A percentile compares a stretch with the other conserved stretches of the same genome.
phyloP scores from a whole-genome alignment of 2,329 filamentous ascomycete genomes.

The Neospermospora avenae region DNA sequence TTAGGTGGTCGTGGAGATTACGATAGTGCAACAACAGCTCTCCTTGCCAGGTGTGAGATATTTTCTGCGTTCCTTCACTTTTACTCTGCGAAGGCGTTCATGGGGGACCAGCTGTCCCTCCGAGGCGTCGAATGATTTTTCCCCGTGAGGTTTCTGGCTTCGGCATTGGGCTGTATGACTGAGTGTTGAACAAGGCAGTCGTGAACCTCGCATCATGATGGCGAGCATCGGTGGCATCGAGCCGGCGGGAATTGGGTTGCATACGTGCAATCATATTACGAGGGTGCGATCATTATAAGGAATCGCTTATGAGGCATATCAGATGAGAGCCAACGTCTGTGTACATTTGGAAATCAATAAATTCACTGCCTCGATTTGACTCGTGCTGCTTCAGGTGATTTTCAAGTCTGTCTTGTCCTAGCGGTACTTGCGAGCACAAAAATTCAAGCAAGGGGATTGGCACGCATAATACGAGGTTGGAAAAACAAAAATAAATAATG shows the following conservation, averaged over 20 bases:
- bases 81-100: background rate
- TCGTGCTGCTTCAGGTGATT: too few species aligned
- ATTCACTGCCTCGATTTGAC: too few species aligned
- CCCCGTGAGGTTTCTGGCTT: background rate
- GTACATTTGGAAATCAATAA: too few species aligned
- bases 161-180: background rate
- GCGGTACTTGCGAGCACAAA: too few species aligned
- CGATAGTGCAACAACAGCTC: constrained; percentile 6
- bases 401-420: too few species aligned
- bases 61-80: background rate
- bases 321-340: background rate
- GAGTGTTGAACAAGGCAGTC: background rate
- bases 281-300: background rate
- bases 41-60: background rate
- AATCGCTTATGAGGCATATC: background rate
- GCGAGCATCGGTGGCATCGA: too few species aligned
- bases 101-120: background rate
- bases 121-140: background rate
- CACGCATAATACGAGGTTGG: too few species aligned
- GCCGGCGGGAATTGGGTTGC: background rate
- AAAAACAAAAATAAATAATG: too few species aligned
- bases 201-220: background rate
- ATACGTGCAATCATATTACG: background rate
- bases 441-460: too few species aligned
- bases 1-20: constrained; percentile 13